Conservation (phyloP, 495 filamentous ascomycete genomes). For the Jackrogersella multiformis region DNA sequence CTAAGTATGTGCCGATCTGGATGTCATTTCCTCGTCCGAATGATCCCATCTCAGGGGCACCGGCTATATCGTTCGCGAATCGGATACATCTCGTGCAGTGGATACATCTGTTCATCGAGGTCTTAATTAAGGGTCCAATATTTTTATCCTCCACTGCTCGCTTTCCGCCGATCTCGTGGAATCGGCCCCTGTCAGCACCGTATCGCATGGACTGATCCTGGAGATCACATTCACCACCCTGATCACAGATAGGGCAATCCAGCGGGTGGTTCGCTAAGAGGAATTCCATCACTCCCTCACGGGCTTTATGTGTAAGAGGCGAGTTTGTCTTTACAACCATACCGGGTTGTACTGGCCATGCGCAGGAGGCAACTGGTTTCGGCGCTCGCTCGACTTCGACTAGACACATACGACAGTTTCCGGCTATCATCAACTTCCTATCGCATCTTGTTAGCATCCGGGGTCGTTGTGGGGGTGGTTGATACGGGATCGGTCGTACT, state of each 20-base stretch:
- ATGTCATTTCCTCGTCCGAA: conserved; percentile 95
- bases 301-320: conserved; percentile 92
- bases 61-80: conserved; percentile 96
- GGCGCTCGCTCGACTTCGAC: conserved; percentile 96
- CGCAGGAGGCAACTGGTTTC: conserved; percentile 97
- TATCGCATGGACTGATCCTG: conserved; percentile 99
- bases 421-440: conserved; percentile 96
- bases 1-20: conserved; percentile 97
- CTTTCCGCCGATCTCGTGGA: conserved; percentile 94
- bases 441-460: conserved; percentile 47
- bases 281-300: conserved; percentile 99
- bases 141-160: conserved; percentile 99
- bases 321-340: conserved; percentile 99
- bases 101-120: conserved; percentile 99
- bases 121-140: conserved; percentile 98
- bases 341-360: conserved; percentile 97
- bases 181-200: conserved; percentile 92
- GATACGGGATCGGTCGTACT: conserved; percentile 62
- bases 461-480: conserved; percentile 33
- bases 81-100: conserved; percentile 98
- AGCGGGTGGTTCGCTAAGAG: conserved; percentile 95
- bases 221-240: conserved; percentile 97
- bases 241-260: conserved; percentile 98
- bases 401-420: conserved; percentile 99
- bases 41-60: conserved; percentile 92